phyloP scores from a whole-genome alignment of 164 flowering plant genomes.

The Saururus chinensis region DNA sequence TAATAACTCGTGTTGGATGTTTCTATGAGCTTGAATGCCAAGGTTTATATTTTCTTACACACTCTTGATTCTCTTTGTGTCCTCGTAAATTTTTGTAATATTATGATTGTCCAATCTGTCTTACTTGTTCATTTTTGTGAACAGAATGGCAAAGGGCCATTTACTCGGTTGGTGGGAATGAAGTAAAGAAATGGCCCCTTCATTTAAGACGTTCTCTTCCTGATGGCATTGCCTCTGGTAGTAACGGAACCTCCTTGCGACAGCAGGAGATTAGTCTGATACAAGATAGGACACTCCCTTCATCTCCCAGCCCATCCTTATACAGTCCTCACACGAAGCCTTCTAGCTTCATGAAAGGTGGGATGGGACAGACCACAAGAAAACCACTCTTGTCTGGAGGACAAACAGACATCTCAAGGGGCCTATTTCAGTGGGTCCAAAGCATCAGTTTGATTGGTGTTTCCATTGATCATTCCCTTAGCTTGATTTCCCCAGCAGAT shows the following conservation, averaged over 20 bases:
- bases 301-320: slow-evolving; percentile 66
- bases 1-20: slow-evolving; percentile 83
- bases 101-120: not conserved
- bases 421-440: slow-evolving; percentile 86
- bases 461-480: slow-evolving; percentile 72
- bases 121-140: slow-evolving; percentile 5
- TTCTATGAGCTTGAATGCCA: slow-evolving; percentile 94
- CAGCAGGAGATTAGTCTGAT: slow-evolving; percentile 77
- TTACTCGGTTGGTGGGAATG: slow-evolving; percentile 77
- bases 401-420: slow-evolving; percentile 61
- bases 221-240: slow-evolving; percentile 62
- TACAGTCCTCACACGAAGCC: slow-evolving; percentile 65
- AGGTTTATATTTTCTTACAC: slow-evolving; percentile 29
- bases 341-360: slow-evolving; percentile 64
- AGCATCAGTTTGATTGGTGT: slow-evolving; percentile 79
- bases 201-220: slow-evolving; percentile 66
- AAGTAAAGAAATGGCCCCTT: slow-evolving; percentile 86
- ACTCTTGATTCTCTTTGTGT: not conserved
- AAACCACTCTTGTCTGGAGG: slow-evolving; percentile 64
- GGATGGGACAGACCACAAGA: slow-evolving; percentile 62
- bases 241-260: slow-evolving; percentile 70
- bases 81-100: not conserved
- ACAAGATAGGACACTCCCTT: slow-evolving; percentile 75
- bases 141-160: slow-evolving; percentile 99
- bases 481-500: slow-evolving; percentile 63